Evolutionary conservation across 306 rosid genomes (phyloP), one percentile per base, ranked within the genome.

Genomic region (Trifolium dubium): DNA sequence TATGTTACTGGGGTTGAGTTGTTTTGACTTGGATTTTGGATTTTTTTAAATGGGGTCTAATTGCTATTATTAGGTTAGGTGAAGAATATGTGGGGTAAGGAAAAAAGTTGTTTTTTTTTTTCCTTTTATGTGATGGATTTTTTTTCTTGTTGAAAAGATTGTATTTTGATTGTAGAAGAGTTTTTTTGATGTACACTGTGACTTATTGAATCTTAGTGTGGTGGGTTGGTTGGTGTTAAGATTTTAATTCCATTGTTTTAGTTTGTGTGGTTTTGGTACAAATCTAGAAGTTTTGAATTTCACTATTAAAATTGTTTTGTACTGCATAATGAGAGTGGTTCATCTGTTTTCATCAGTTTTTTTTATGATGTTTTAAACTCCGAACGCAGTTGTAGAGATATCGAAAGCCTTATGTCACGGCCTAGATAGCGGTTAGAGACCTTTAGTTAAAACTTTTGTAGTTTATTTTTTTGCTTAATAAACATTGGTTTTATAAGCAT

Each of bases 11-110:
- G 15, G 58, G 29, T 8, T 69, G 74, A 63, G 64, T 69, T 56
- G 44, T 77, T 41, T 49, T 73, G 74, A 77, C 79, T 75, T 76
- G 12, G 79, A 73, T 83, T 80, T 35, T 13, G 17, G 6, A 32
- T 13, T 17, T 50, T 34, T 14, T 17, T 13, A 5, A 63, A 34
- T 5, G 8, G 29, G 64, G 17, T 34, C 1, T 49, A 65, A 12
- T 49, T 19, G 19, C 34, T 55, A 58, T 69, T 51, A 5, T 53
- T 60, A 78, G 67, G 69, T 63, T 54, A 55, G 69, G 69, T 64
- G 75, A 32, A 56, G 63, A 73, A 67, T 80, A 74, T 74, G 88
- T 51, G 64, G 77, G 74, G 32, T 60, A 66, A 3, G 68, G 23
- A 34, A 69, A 55, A 35, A 14, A 11, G 10, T 1, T 6, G 3